Percentiles rank a stretch among this genome's conserved stretches.
Evolutionary conservation across 768 basidiomycete species (phyloP).

Genomic region (Lentinula sp.): DNA sequence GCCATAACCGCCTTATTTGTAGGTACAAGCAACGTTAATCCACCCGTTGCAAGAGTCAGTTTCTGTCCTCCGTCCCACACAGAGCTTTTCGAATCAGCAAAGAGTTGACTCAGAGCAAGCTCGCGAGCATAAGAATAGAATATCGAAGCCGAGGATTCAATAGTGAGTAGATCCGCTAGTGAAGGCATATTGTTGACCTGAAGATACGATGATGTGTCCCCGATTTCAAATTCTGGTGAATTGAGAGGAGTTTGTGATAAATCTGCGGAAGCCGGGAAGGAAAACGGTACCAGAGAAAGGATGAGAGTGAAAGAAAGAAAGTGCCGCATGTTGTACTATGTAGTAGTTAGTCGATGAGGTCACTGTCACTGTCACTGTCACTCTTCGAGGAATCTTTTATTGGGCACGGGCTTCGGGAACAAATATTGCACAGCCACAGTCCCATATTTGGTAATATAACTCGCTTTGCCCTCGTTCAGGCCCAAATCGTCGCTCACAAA

Average conservation of each 20-base stretch:
- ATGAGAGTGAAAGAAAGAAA: neutral
- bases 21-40: slow-evolving; percentile 65
- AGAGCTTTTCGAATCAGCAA: slow-evolving; percentile 30
- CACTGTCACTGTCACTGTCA: too few species aligned
- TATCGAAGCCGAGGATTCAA: slow-evolving; percentile 70
- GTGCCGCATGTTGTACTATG: neutral
- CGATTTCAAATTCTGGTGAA: neutral
- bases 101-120: slow-evolving; percentile 47
- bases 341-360: too few species aligned
- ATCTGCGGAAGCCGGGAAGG: neutral
- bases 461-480: too few species aligned
- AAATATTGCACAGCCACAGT: too few species aligned
- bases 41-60: neutral
- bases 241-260: neutral
- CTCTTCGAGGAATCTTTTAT: too few species aligned
- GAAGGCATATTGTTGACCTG: slow-evolving; percentile 34
- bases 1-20: slow-evolving; percentile 88
- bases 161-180: slow-evolving; percentile 72
- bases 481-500: too few species aligned
- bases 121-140: slow-evolving; percentile 83
- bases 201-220: too few species aligned
- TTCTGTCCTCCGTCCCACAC: neutral
- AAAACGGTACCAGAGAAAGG: neutral
- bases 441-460: too few species aligned
- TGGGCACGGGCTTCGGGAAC: too few species aligned